Evolutionary conservation across 2,329 filamentous ascomycete genomes (phyloP).

Genomic region (Zasmidium citrigriseum): DNA sequence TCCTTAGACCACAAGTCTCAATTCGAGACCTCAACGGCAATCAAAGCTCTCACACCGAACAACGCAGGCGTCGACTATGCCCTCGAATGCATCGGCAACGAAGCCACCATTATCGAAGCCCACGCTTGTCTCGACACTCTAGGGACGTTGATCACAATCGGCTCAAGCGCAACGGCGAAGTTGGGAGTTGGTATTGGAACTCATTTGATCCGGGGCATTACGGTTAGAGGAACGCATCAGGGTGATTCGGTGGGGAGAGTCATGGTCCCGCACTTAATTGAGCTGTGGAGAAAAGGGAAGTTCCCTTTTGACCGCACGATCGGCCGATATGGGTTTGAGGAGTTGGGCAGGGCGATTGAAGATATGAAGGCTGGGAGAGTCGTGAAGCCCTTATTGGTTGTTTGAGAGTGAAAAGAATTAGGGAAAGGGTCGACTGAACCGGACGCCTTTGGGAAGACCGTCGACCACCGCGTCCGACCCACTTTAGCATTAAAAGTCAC

Average conservation of each 20-base stretch:
- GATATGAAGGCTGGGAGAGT: conserved; percentile 20
- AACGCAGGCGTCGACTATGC: conserved; percentile 21
- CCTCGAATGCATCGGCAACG: conserved; percentile 26
- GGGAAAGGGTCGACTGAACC: no score
- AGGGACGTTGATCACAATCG: conserved; percentile 23
- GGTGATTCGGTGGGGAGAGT: conserved; percentile 23
- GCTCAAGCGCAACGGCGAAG: conserved; percentile 20
- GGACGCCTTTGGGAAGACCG: no score
- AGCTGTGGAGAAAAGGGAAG: conserved; percentile 19
- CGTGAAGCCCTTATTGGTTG: conserved; percentile 25
- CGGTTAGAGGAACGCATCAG: conserved; percentile 25
- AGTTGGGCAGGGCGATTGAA: conserved; percentile 19
- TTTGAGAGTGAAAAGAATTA: conserved; percentile 3
- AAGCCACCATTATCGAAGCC: conserved; percentile 15
- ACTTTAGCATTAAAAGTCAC: no score
- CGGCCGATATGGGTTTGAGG: conserved; percentile 20
- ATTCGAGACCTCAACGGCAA: conserved; percentile 11
- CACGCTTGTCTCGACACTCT: conserved; percentile 20
- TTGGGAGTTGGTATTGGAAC: conserved; percentile 11
- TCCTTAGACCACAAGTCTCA: conserved; percentile 2
- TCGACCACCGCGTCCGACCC: no score
- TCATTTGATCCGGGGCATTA: conserved; percentile 22
- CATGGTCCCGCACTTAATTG: conserved; percentile 24
- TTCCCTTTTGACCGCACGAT: conserved; percentile 25
- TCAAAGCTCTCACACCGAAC: conserved; percentile 16